These are phyloP conservation scores for Penicillium maclennaniae DNA, from an alignment of 495 filamentous ascomycete genomes.

Conservation along the genomic window DNA sequence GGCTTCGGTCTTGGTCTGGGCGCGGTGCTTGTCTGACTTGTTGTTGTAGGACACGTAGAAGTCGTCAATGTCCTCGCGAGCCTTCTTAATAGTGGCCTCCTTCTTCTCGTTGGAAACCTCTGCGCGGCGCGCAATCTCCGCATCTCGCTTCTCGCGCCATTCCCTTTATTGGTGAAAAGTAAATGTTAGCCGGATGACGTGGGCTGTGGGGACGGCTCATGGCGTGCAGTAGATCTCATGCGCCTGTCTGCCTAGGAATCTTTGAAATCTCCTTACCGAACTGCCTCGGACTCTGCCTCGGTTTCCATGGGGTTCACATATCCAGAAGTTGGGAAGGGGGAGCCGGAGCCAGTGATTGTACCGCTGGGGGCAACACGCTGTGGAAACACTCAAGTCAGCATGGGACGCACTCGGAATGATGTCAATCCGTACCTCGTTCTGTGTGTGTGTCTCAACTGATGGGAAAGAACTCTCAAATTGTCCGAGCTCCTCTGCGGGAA, in stretches of 20 bases:
- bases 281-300: constrained; percentile 83
- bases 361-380: constrained; percentile 78
- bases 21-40: constrained; percentile 87
- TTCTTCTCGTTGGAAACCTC: constrained; percentile 75
- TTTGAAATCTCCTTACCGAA: constrained; percentile 49
- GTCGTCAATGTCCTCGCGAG: constrained; percentile 87
- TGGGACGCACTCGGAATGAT: not conserved
- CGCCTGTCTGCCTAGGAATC: constrained; percentile 1
- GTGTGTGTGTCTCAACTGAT: constrained; percentile 59
- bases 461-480: constrained; percentile 89
- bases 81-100: constrained; percentile 74
- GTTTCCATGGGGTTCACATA: constrained; percentile 46
- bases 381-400: constrained; percentile 21
- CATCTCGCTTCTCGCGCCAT: constrained; percentile 89
- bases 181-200: not conserved
- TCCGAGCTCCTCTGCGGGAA: constrained; percentile 52
- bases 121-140: constrained; percentile 68
- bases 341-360: constrained; percentile 77
- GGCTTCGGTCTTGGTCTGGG: constrained; percentile 83
- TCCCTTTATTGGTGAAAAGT: constrained; percentile 40
- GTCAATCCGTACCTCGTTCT: constrained; percentile 65
- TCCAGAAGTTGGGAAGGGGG: constrained; percentile 63
- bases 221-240: constrained; percentile 1
- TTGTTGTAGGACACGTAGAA: constrained; percentile 99
- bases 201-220: not conserved